These are phyloP conservation scores for Plantago rigida DNA, from an alignment of 305 asterid species.

Conservation along the genomic window DNA sequence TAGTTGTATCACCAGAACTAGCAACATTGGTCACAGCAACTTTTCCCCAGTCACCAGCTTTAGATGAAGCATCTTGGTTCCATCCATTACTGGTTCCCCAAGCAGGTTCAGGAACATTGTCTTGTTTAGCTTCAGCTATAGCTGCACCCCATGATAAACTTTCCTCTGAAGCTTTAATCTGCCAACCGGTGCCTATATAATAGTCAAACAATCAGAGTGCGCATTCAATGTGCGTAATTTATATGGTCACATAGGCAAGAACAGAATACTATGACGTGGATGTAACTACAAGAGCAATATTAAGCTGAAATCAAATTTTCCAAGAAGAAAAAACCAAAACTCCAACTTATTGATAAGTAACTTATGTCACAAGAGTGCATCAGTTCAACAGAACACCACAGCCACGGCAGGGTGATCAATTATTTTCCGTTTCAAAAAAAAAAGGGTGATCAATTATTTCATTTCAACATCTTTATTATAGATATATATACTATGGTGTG, in stretches of 20 bases:
- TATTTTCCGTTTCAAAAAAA: background rate
- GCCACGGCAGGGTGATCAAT: constrained; percentile 17
- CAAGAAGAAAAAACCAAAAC: constrained; percentile 16
- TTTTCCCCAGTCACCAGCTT: constrained; percentile 44
- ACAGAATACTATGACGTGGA: background rate
- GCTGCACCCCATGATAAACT: constrained; percentile 67
- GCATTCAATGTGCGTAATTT: background rate
- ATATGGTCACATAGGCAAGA: constrained; percentile 14
- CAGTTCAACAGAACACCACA: constrained; percentile 11
- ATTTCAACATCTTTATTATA: too few species aligned
- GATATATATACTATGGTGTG: background rate
- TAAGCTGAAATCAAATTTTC: constrained; percentile 13
- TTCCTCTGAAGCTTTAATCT: constrained; percentile 35
- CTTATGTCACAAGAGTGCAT: constrained; percentile 16
- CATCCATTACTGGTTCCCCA: constrained; percentile 40
- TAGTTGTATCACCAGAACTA: constrained; percentile 23
- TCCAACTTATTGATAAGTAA: too few species aligned
- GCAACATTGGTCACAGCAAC: constrained; percentile 20
- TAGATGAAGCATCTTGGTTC: constrained; percentile 29
- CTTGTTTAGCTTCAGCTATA: constrained; percentile 32
- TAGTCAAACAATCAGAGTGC: constrained; percentile 14
- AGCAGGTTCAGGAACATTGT: constrained; percentile 32
- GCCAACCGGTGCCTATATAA: constrained; percentile 44
- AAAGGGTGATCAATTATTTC: constrained; percentile 4
- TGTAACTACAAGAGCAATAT: constrained; percentile 6